These are phyloP conservation scores for Neurospora sp. DNA, from an alignment of 495 filamentous ascomycete genomes.

Conservation along the genomic window DNA sequence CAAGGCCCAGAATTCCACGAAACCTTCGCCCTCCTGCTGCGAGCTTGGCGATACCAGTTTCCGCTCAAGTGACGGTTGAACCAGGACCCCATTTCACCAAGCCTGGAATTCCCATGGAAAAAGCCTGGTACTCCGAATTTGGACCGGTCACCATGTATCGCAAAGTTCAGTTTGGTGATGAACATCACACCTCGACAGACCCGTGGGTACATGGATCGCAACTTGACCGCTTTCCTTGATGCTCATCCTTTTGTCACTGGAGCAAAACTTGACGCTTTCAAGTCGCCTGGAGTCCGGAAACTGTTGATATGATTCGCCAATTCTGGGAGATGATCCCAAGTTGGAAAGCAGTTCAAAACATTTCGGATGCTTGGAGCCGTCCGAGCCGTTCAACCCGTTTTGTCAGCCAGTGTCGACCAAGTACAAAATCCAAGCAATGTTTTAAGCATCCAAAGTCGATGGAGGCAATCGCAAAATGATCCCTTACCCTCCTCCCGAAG, in stretches of 20 bases:
- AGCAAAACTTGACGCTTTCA: background rate
- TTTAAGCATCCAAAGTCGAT: background rate
- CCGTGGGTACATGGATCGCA: background rate
- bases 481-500: fast-evolving
- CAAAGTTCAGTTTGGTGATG: background rate
- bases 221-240: background rate
- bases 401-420: too few relatives aligned
- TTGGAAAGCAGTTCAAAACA: background rate
- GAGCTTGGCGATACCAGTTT: background rate
- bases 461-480: background rate
- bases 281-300: background rate
- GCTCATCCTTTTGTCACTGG: background rate
- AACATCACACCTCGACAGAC: too few relatives aligned
- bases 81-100: too few relatives aligned
- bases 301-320: background rate
- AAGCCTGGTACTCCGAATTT: too few relatives aligned
- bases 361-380: background rate
- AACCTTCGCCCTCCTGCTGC: background rate
- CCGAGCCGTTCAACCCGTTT: background rate
- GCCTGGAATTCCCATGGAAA: too few relatives aligned
- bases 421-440: too few relatives aligned
- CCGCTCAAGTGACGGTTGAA: background rate
- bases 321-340: background rate
- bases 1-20: background rate
- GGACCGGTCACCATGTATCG: background rate